phyloP scores from a whole-genome alignment of 768 basidiomycete species.

The Exsudoporus frostii region DNA sequence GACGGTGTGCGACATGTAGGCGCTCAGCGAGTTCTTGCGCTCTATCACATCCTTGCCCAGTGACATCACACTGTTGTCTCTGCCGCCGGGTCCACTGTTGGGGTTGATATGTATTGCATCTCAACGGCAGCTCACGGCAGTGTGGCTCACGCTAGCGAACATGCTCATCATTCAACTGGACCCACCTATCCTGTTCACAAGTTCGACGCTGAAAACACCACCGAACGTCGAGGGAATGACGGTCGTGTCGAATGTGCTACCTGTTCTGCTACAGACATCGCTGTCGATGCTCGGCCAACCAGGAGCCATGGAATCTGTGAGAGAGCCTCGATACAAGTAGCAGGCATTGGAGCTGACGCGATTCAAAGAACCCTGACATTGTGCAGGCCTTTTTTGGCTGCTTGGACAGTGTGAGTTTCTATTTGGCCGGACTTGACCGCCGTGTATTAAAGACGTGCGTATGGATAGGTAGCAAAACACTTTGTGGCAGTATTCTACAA shows the following conservation, averaged over 20 bases:
- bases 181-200: constrained; percentile 50
- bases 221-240: constrained; percentile 54
- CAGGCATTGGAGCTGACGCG: constrained; percentile 6
- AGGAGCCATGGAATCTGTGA: constrained; percentile 68
- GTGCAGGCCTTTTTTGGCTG: constrained; percentile 87
- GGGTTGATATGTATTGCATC: constrained; percentile 72
- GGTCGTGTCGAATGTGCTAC: constrained; percentile 54
- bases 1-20: constrained; percentile 38
- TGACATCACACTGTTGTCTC: constrained; percentile 74
- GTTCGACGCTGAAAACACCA: constrained; percentile 44
- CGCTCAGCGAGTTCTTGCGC: constrained; percentile 79
- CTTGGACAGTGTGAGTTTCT: constrained; percentile 61
- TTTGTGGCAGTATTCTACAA: constrained; percentile 58
- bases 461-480: constrained; percentile 46
- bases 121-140: constrained; percentile 67
- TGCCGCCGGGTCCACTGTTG: constrained; percentile 80
- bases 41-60: constrained; percentile 79
- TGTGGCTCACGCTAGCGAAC: constrained; percentile 81
- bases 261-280: constrained; percentile 56
- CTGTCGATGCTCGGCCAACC: constrained; percentile 51
- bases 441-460: neutral
- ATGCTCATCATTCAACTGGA: constrained; percentile 82
- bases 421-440: neutral
- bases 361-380: constrained; percentile 79
- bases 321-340: constrained; percentile 21